Evolutionary conservation across 2,329 filamentous ascomycete genomes (phyloP).

Genomic region (Sclerotinia sclerotiorum): DNA sequence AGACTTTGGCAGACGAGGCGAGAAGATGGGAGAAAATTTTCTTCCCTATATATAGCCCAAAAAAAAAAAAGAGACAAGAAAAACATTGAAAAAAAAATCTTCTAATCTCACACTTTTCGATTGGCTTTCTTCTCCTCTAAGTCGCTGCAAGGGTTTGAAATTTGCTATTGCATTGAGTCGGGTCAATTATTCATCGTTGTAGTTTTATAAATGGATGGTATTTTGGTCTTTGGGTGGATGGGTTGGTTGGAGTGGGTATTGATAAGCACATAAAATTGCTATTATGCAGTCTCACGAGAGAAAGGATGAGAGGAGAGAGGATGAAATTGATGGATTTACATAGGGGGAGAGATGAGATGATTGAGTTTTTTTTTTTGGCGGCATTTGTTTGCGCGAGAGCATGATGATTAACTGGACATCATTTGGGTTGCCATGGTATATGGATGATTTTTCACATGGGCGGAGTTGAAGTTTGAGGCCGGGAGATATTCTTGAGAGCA

Average conservation of each 20-base stretch:
- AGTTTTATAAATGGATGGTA: constrained; percentile 14
- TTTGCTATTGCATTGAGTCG: constrained; percentile 8
- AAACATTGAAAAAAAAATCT: background rate
- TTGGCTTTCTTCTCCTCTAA: background rate
- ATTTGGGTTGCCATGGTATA: background rate
- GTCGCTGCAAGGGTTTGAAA: background rate
- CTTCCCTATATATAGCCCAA: background rate
- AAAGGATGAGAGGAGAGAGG: background rate
- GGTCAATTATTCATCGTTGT: constrained; percentile 17
- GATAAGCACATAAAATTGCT: background rate
- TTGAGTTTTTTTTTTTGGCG: background rate
- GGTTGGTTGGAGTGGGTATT: background rate
- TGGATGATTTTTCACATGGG: background rate
- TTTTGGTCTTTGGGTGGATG: background rate
- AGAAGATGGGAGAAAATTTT: background rate
- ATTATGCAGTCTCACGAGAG: constrained; percentile 6
- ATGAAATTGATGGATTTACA: constrained; percentile 18
- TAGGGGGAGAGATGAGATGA: background rate
- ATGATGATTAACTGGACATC: background rate
- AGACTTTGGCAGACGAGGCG: background rate
- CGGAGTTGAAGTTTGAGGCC: constrained; percentile 5
- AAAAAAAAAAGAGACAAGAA: background rate
- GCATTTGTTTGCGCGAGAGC: constrained; percentile 17
- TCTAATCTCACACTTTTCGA: background rate
- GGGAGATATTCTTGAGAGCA: background rate